Base-by-base conservation (phyloP, 2,329 filamentous ascomycete species). In the Teratosphaeria destructans region DNA sequence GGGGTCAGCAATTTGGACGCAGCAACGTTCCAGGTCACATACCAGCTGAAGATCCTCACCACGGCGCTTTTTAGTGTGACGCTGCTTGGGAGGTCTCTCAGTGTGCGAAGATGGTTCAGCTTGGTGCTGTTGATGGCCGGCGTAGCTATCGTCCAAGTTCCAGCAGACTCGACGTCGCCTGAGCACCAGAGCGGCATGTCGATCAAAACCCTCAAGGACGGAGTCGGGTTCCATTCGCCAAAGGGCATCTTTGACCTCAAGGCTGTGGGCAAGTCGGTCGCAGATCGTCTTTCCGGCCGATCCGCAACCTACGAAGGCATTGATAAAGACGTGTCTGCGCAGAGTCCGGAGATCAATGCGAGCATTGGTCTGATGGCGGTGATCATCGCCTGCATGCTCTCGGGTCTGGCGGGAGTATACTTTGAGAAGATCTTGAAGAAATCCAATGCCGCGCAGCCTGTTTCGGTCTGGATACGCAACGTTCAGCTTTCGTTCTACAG, bases 401-500 rank as follows among this genome's bases (percentile, higher is more conserved):
- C 92, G 1, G 91, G 91, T 2, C 77, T 96, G 55, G 93, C 90
- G 0, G 89, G 91, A 0, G 90, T 93, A 1, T 90, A 89, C 68
- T 92, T 93, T 65, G 89, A 97, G 73, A 96, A 95, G 75, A 85
- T 96, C 3, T 79, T 97, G 59, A 96, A 95, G 73, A 88, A 96
- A 65, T 88, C 88, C n/a, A 69, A 66, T 58, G 59, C 57, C 32
- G 81, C 83, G 0, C 81, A 82, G 1, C 82, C 85, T 55, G 86
- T 86, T 5, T 93, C 90, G 0, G 81, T 97, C 14, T 99, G 94
- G 94, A 86, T 94, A 52, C 86, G 94, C 62, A 99, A 97, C 72
- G 88, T 96, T 54, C 94, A 99, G 73, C 79, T 99, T 27, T 92
- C 91, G 0, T 89, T 96, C 70, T 99, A 96, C 77, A 96, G 92